Base-by-base conservation (phyloP, 306 rosid species). In the Prunus padus region DNA sequence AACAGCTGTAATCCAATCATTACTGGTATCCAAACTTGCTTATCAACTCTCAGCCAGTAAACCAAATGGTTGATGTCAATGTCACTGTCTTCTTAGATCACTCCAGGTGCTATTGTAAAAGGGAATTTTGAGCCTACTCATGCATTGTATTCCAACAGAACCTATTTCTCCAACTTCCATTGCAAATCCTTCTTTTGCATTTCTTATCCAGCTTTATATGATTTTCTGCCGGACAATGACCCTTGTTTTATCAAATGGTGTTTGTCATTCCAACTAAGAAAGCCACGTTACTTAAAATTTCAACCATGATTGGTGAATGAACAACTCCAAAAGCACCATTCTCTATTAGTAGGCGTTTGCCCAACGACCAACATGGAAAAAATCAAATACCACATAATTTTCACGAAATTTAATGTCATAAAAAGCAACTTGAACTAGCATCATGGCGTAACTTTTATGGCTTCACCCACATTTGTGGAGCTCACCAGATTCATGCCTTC, bases 261-360 rank as follows among this genome's bases (percentile, higher is more conserved):
- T 67, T 55, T 3, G 65, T 25, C 65, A 16, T 68, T 50, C 12
- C 63, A 49, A 62, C 20, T 30, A 31, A 5, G 28, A 50, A 70
- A 70, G n/a, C 1, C 15, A 71, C 31, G 10, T 64, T 20, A 20
- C 25, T 20, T 71, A 7, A 54, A 13, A 51, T 13, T 31, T 54
- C 65, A 54, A 55, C 75, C 31, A 37, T 42, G 63, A 69, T 50
- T n/a, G 70, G 46, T 16, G 15, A 54, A 16, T 0, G 65, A 51
- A 33, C 75, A 54, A 33, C 31, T 71, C 65, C 63, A 22, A 20
- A 54, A 37, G 40, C 65, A 71, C 23, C 75, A 71, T 55, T 33
- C 31, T 23, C 20, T 20, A 51, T 8, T 19, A 30, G 18, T 11
- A 52, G n/a, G 45, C 22, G 10, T 33, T 64, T 40, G 19, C 46